These are phyloP conservation scores for Oemleria cerasiformis DNA, from an alignment of 306 rosid genomes.

Conservation along the genomic window DNA sequence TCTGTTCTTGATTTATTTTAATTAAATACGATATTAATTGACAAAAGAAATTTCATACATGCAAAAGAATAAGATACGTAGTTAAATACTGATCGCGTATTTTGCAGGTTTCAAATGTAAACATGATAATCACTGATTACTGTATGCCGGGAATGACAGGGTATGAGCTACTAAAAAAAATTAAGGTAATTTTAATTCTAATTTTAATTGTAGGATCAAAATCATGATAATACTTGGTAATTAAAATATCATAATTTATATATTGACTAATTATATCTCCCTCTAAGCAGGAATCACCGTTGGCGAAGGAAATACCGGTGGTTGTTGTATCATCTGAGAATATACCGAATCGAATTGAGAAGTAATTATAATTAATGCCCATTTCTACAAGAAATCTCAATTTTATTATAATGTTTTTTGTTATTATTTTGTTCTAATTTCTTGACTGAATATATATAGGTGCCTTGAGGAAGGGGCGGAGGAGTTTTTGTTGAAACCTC, in stretches of 20 bases:
- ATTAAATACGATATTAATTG: no score
- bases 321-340: conserved; percentile 33
- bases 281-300: conserved; percentile 32
- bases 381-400: neutral
- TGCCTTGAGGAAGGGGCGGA: conserved; percentile 39
- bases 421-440: neutral
- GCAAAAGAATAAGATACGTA: no score
- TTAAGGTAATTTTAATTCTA: conserved; percentile 16
- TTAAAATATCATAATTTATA: no score
- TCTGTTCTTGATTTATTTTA: no score
- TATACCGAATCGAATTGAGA: conserved; percentile 23
- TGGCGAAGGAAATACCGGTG: conserved; percentile 27
- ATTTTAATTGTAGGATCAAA: neutral
- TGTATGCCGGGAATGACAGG: conserved; percentile 40
- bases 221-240: no score
- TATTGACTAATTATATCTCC: neutral
- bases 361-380: conserved; percentile 4
- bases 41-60: no score
- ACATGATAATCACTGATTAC: conserved; percentile 36
- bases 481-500: conserved; percentile 35
- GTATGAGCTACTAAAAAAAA: conserved; percentile 29
- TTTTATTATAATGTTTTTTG: neutral
- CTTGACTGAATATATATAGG: conserved; percentile 9
- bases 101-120: conserved; percentile 22
- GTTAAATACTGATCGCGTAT: no score